Evolutionary conservation across 768 basidiomycete genomes (phyloP).

Genomic region (Hysterangium stoloniferum): DNA sequence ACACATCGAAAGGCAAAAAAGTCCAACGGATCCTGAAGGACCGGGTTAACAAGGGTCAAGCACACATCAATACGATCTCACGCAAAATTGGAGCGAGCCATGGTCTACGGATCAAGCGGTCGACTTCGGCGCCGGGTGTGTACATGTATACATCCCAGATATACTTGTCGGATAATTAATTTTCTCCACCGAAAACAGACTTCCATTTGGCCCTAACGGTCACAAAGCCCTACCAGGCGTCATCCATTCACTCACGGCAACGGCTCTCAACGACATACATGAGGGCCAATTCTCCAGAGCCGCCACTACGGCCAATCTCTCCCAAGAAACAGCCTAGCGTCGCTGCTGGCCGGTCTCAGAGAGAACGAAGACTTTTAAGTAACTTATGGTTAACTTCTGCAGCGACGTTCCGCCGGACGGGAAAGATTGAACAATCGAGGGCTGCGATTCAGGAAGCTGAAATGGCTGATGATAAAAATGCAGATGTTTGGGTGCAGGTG

Average conservation of each 20-base stretch:
- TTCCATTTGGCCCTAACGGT: conserved; percentile 57
- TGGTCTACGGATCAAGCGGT: conserved; percentile 42
- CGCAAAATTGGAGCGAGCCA: conserved; percentile 67
- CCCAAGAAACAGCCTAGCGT: conserved; percentile 25
- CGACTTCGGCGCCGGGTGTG: conserved; percentile 65
- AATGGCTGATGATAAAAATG: conserved; percentile 75
- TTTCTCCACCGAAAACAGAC: conserved; percentile 32
- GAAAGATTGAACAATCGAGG: conserved; percentile 83
- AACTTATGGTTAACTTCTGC: conserved; percentile 92
- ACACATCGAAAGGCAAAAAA: conserved; percentile 47
- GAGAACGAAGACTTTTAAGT: conserved; percentile 63
- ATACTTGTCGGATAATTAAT: not conserved
- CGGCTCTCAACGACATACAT: conserved; percentile 30
- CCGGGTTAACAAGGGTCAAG: conserved; percentile 66
- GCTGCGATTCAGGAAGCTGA: conserved; percentile 96
- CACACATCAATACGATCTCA: conserved; percentile 66
- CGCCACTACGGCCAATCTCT: conserved; percentile 34
- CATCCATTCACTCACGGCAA: conserved; percentile 73
- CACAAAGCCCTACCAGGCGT: conserved; percentile 58
- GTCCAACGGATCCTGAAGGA: conserved; percentile 69
- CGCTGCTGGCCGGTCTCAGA: conserved; percentile 28
- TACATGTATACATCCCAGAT: conserved; percentile 4
- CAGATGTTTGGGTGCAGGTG: conserved; percentile 94
- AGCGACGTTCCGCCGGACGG: conserved; percentile 84
- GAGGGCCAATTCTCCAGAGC: conserved; percentile 3